Conservation (phyloP, 2,329 filamentous ascomycete species). For the Pseudomassariella vexata region DNA sequence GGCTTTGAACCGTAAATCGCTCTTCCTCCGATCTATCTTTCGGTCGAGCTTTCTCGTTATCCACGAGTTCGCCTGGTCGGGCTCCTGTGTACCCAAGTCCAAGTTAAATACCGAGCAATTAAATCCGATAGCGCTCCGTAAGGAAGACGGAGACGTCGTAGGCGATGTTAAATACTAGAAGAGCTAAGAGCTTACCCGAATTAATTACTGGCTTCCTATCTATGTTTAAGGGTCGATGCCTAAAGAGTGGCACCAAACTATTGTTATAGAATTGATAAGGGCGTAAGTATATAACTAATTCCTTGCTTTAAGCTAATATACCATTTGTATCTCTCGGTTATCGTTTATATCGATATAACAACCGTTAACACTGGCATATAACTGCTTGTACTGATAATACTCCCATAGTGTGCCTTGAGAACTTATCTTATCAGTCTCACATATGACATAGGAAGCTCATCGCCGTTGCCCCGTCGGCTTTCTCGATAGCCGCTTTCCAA, state of each 20-base stretch:
- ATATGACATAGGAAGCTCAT: too few species aligned
- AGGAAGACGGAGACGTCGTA: slow-evolving; percentile 20
- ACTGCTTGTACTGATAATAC: too few species aligned
- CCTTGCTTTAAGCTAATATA: too few species aligned
- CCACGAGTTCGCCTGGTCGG: slow-evolving; percentile 21
- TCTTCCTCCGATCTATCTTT: slow-evolving; percentile 19
- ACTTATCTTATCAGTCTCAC: too few species aligned
- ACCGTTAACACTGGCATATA: too few species aligned
- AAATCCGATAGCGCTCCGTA: slow-evolving; percentile 15
- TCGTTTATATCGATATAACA: too few species aligned
- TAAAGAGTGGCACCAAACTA: slow-evolving; percentile 17
- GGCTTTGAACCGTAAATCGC: slow-evolving; percentile 20
- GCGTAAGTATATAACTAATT: too few species aligned
- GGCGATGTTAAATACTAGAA: slow-evolving; percentile 23
- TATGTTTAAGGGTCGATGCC: slow-evolving; percentile 15
- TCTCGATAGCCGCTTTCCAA: too few species aligned
- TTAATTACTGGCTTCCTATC: slow-evolving; percentile 18
- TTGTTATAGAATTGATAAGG: too few species aligned
- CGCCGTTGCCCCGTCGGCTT: too few species aligned
- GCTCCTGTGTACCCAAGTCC: slow-evolving; percentile 20
- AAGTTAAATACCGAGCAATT: slow-evolving; percentile 20
- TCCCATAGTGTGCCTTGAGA: too few species aligned
- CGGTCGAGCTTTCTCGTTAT: slow-evolving; percentile 18
- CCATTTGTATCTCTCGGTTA: too few species aligned
- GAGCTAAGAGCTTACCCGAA: slow-evolving; percentile 12